Percentiles rank a stretch among this genome's conserved stretches.
Evolutionary conservation across 345 rosid genomes (phyloP).

Genomic region (Kernera saxatilis): DNA sequence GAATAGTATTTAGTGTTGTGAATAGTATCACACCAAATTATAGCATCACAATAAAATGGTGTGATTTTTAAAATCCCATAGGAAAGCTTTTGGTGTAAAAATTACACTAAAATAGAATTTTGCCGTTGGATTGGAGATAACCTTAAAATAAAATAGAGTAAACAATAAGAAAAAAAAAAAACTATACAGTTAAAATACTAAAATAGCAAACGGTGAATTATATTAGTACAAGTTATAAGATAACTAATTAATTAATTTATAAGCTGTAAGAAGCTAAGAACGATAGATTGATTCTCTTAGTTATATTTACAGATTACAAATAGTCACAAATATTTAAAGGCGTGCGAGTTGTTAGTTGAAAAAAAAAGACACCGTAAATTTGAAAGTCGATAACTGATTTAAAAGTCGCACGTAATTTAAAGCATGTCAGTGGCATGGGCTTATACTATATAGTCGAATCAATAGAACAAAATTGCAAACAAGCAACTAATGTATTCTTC

Average conservation of each 20-base stretch:
- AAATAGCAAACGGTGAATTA: background rate
- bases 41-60: too few species aligned
- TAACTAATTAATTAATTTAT: background rate
- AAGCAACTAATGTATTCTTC: slow-evolving; percentile 4
- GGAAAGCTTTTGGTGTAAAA: too few species aligned
- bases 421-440: slow-evolving; percentile 23
- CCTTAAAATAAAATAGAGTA: too few species aligned
- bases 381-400: background rate
- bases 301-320: background rate
- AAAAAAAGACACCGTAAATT: background rate
- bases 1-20: too few species aligned
- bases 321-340: too few species aligned
- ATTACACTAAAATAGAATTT: too few species aligned
- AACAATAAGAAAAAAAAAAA: background rate
- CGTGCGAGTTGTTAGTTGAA: background rate
- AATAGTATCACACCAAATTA: too few species aligned
- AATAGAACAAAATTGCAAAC: background rate
- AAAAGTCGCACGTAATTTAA: slow-evolving; percentile 8
- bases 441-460: background rate
- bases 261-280: background rate
- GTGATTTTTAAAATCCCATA: too few species aligned
- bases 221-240: background rate
- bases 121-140: too few species aligned
- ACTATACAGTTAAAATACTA: background rate
- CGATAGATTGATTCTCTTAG: background rate